Evolutionary conservation across 2,329 filamentous ascomycete species (phyloP).

Genomic region (Plenodomus lindquistii): DNA sequence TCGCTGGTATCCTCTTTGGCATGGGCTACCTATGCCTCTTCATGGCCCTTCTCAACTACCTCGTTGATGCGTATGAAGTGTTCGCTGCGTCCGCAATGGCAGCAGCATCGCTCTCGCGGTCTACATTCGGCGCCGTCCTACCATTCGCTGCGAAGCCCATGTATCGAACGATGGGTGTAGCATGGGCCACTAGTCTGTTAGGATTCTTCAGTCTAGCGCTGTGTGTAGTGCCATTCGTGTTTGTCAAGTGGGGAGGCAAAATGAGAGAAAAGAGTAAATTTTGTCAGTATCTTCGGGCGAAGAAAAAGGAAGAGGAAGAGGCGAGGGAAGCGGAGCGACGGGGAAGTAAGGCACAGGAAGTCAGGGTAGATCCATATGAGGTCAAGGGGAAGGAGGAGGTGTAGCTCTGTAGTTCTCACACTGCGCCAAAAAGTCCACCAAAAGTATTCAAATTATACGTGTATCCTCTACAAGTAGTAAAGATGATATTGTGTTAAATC

Average conservation of each 20-base stretch:
- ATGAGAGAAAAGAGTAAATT: constrained; percentile 64
- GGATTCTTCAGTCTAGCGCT: constrained; percentile 55
- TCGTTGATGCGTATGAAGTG: constrained; percentile 67
- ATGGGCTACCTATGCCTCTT: constrained; percentile 55
- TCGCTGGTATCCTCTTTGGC: constrained; percentile 50
- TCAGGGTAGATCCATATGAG: constrained; percentile 1
- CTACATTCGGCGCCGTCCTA: constrained; percentile 70
- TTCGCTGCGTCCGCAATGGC: constrained; percentile 80
- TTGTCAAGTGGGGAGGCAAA: constrained; percentile 57
- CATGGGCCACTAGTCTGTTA: constrained; percentile 64
- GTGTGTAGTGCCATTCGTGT: constrained; percentile 62
- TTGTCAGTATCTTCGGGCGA: constrained; percentile 60
- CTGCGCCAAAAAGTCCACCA: neutral
- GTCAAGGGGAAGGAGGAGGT: constrained; percentile 17
- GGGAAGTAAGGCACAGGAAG: constrained; percentile 1
- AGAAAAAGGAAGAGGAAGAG: constrained; percentile 38
- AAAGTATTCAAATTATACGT: too few relatives aligned
- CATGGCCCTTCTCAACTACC: constrained; percentile 64
- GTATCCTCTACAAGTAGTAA: too few relatives aligned
- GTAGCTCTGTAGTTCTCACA: constrained; percentile 1
- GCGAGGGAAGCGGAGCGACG: constrained; percentile 21
- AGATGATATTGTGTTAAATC: too few relatives aligned
- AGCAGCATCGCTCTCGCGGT: constrained; percentile 80
- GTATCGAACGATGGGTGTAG: constrained; percentile 70
- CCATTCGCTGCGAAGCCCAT: constrained; percentile 56